Conservation (phyloP, 176 grass and related monocot species). For the Lolium multiflorum region DNA sequence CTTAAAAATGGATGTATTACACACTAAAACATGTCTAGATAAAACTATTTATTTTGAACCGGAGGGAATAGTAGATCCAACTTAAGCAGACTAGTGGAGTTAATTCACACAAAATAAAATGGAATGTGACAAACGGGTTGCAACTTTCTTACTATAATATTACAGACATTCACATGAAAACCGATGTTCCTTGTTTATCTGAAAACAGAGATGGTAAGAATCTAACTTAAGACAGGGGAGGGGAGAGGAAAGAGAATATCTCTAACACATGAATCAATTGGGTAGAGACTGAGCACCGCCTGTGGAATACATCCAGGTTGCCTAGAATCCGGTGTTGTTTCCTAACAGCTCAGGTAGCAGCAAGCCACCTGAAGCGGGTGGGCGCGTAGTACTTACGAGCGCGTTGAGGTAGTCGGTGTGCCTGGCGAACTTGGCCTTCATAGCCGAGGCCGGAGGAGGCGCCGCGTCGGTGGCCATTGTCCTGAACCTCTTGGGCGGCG, state of each 20-base stretch:
- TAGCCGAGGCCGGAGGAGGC: conserved; percentile 7
- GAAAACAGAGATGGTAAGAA: conserved; percentile 22
- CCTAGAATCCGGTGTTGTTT: neutral
- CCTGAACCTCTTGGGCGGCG: conserved; percentile 49
- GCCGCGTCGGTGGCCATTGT: conserved; percentile 46
- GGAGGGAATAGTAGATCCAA: neutral
- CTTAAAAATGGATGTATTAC: too few species aligned
- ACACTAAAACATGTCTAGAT: too few species aligned
- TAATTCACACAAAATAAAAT: too few species aligned
- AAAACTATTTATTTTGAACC: too few species aligned
- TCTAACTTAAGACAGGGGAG: neutral
- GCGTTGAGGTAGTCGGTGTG: conserved; percentile 59
- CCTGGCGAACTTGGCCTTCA: conserved; percentile 56
- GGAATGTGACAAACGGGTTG: neutral
- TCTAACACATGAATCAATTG: neutral
- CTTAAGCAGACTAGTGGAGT: too few species aligned
- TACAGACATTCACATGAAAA: neutral
- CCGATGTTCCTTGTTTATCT: neutral
- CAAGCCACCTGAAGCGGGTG: neutral
- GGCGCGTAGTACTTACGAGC: conserved; percentile 22
- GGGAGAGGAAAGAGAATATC: neutral
- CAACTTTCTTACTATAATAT: neutral
- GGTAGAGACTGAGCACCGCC: neutral
- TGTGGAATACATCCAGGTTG: neutral
- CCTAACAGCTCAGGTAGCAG: neutral